A percentile compares a stretch with the other conserved stretches of the same genome.
phyloP scores from a whole-genome alignment of 2,329 filamentous ascomycete genomes.

The Clarireedia paspali region DNA sequence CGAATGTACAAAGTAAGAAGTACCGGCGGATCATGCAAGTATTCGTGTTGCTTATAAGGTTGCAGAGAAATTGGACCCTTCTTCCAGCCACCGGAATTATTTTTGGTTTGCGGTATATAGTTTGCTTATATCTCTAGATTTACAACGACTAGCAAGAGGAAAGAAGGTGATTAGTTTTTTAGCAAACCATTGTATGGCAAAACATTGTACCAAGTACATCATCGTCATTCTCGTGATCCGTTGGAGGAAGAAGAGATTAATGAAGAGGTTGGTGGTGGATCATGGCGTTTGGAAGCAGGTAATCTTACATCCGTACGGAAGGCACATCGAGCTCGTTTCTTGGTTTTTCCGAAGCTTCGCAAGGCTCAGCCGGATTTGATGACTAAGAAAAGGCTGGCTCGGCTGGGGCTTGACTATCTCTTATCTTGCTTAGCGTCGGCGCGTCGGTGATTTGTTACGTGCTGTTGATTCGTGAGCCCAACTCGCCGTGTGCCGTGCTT shows the following conservation, averaged over 20 bases:
- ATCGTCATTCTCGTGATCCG: neutral
- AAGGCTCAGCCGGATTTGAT: neutral
- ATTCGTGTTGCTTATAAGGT: neutral
- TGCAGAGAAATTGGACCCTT: neutral
- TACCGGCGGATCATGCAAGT: constrained; percentile 5
- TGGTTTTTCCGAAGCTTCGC: neutral
- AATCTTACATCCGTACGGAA: too few species aligned
- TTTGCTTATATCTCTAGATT: neutral
- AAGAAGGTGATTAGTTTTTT: neutral
- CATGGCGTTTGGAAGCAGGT: neutral
- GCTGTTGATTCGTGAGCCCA: too few species aligned
- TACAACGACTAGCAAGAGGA: neutral
- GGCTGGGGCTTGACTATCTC: too few species aligned
- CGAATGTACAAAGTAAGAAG: neutral
- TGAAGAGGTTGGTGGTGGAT: constrained; percentile 7
- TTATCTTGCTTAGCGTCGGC: too few species aligned
- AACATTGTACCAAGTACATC: neutral
- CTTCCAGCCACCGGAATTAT: constrained; percentile 7
- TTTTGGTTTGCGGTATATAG: neutral
- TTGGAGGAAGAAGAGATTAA: constrained; percentile 2
- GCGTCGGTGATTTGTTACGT: too few species aligned
- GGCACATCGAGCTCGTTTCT: neutral
- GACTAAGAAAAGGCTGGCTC: too few species aligned
- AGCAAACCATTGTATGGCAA: neutral
- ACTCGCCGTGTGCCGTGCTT: too few species aligned